These are phyloP conservation scores for Jacaranda copaia DNA, from an alignment of 257 asterid genomes.

Conservation along the genomic window DNA sequence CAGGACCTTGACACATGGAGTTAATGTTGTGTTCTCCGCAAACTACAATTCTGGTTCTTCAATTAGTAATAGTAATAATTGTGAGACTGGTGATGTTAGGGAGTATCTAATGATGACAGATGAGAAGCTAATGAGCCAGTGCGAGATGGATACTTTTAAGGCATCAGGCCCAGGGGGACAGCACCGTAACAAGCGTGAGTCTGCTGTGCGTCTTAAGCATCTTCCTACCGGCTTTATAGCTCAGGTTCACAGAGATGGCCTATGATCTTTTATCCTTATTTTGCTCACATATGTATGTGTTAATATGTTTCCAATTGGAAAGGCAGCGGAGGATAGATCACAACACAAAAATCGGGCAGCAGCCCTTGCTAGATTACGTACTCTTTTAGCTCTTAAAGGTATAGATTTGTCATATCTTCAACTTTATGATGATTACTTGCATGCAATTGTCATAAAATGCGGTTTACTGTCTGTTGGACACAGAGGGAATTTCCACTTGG, in stretches of 20 bases:
- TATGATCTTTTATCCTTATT: slow-evolving; percentile 20
- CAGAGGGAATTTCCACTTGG: background rate
- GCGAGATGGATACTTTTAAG: slow-evolving; percentile 85
- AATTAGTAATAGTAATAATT: slow-evolving; percentile 28
- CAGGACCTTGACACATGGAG: slow-evolving; percentile 22
- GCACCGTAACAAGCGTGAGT: slow-evolving; percentile 97
- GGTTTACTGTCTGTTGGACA: background rate
- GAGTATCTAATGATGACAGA: slow-evolving; percentile 75
- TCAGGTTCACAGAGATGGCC: slow-evolving; percentile 60
- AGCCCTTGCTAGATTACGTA: slow-evolving; percentile 80
- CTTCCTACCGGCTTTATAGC: slow-evolving; percentile 84
- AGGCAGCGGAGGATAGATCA: slow-evolving; percentile 95
- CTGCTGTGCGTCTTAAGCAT: slow-evolving; percentile 98
- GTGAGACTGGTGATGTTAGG: slow-evolving; percentile 47
- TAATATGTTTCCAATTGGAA: slow-evolving; percentile 36
- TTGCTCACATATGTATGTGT: slow-evolving; percentile 12
- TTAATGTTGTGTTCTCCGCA: slow-evolving; percentile 37
- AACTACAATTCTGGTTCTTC: slow-evolving; percentile 36
- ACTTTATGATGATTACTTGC: slow-evolving; percentile 10
- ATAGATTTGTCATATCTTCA: slow-evolving; percentile 10
- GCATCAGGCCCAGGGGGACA: slow-evolving; percentile 98
- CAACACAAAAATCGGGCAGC: slow-evolving; percentile 92
- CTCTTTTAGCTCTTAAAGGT: slow-evolving; percentile 88
- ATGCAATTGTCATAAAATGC: background rate
- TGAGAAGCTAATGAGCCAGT: slow-evolving; percentile 84